A percentile compares a stretch with the other conserved stretches of the same genome.
Evolutionary conservation across 345 rosid genomes (phyloP).

Genomic region (Bruguiera sexangula): DNA sequence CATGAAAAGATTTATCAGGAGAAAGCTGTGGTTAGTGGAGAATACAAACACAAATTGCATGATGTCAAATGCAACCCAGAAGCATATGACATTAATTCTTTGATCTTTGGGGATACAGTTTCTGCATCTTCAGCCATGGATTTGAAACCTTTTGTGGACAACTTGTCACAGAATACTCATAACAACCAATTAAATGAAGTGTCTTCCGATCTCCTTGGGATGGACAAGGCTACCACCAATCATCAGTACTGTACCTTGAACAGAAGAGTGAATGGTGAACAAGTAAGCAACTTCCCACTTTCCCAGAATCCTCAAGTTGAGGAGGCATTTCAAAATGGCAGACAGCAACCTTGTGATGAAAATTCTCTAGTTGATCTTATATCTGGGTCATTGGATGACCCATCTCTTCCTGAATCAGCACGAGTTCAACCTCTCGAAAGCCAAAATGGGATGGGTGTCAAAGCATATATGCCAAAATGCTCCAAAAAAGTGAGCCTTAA

Average conservation of each 20-base stretch:
- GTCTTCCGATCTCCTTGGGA: conserved; percentile 16
- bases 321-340: conserved; percentile 16
- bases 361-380: conserved; percentile 23
- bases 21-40: conserved; percentile 22
- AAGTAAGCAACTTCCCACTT: conserved; percentile 17
- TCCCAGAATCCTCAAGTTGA: conserved; percentile 27
- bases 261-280: conserved; percentile 21
- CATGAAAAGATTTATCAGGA: conserved; percentile 27
- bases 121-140: conserved; percentile 20
- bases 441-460: conserved; percentile 22
- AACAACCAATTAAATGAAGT: conserved; percentile 18
- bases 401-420: conserved; percentile 18
- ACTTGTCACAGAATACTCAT: conserved; percentile 16
- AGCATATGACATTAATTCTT: conserved; percentile 23
- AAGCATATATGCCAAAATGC: conserved; percentile 6
- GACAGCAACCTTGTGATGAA: conserved; percentile 16
- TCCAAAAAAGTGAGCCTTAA: conserved; percentile 5
- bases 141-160: conserved; percentile 25
- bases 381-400: conserved; percentile 27
- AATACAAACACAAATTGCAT: conserved; percentile 19
- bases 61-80: conserved; percentile 21
- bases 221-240: conserved; percentile 16
- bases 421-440: conserved; percentile 22
- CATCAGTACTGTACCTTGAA: conserved; percentile 19
- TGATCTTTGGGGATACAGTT: conserved; percentile 19